Conservation (phyloP, 352 stramenopile species). For the Aphanomyces invadans region DNA sequence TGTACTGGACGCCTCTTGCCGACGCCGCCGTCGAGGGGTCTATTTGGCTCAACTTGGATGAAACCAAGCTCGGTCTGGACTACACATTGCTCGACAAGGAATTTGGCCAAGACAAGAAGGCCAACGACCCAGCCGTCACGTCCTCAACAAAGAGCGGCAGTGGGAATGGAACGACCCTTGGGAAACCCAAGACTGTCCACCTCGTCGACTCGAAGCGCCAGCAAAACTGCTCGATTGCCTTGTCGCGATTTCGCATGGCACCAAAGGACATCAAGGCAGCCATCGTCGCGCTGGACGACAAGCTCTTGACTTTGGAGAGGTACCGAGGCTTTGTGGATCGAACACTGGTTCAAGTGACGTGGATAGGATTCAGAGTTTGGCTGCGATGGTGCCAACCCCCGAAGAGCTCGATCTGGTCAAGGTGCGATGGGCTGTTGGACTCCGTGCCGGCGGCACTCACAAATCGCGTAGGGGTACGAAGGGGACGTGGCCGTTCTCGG, state of each 20-base stretch:
- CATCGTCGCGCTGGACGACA: conserved; percentile 26
- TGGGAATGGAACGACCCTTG: background rate
- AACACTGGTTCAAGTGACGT: background rate
- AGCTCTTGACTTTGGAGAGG: conserved; percentile 25
- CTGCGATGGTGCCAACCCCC: conserved; percentile 24
- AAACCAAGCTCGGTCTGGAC: conserved; percentile 3
- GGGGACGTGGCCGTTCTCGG: conserved; percentile 77
- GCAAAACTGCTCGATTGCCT: conserved; percentile 34
- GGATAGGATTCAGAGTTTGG: conserved; percentile 24
- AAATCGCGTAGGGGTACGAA: conserved; percentile 82
- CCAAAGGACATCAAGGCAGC: conserved; percentile 24
- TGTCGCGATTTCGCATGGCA: conserved; percentile 25
- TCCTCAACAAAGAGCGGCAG: conserved; percentile 39
- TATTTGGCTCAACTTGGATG: conserved; percentile 10
- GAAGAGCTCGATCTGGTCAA: conserved; percentile 26
- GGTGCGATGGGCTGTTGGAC: too few species aligned
- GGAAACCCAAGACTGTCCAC: conserved; percentile 26
- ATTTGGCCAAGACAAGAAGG: background rate
- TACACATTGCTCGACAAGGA: conserved; percentile 3
- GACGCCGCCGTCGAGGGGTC: conserved; percentile 10
- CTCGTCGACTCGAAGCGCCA: conserved; percentile 32
- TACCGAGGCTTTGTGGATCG: background rate
- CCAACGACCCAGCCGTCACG: conserved; percentile 33
- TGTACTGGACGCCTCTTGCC: conserved; percentile 12
- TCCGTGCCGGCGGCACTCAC: too few species aligned